Conservation (phyloP, 257 asterid genomes). For the Haberlea rhodopensis region DNA sequence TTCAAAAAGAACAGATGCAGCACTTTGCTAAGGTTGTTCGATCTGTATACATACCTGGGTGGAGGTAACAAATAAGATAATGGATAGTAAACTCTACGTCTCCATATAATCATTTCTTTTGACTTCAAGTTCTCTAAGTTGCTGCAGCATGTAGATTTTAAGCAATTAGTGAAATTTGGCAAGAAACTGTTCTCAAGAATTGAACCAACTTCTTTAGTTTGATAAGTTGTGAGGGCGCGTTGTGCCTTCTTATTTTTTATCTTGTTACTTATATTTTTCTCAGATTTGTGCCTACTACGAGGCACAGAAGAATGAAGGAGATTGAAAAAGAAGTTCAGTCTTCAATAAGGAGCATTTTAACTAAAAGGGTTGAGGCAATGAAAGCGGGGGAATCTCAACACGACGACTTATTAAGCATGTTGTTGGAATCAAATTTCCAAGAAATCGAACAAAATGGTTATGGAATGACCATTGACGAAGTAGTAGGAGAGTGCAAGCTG, state of each 20-base stretch:
- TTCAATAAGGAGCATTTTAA: not conserved
- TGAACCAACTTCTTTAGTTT: too few species aligned
- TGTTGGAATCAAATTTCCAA: too few species aligned
- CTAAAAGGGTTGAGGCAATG: too few species aligned
- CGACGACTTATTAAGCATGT: too few species aligned
- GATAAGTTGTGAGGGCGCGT: not conserved
- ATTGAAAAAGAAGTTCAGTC: conserved; percentile 1
- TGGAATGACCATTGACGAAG: not conserved
- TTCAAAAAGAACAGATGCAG: conserved; percentile 24
- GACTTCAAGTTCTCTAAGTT: not conserved
- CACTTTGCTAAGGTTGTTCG: not conserved
- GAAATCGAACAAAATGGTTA: too few species aligned
- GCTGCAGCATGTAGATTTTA: not conserved
- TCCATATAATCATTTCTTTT: not conserved
- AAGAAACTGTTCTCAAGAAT: not conserved
- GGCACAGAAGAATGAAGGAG: not conserved
- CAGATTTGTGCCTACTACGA: not conserved
- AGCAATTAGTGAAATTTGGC: not conserved
- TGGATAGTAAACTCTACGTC: not conserved
- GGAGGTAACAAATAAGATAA: conserved; percentile 10
- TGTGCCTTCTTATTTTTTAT: not conserved
- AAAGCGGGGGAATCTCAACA: too few species aligned
- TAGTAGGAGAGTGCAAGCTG: not conserved
- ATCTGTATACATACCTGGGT: conserved; percentile 14
- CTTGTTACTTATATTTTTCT: not conserved